Evolutionary conservation across 164 flowering plant genomes (phyloP), one percentile per base, ranked within the genome.

Genomic region (Kalanchoe fedtschenkoi): DNA sequence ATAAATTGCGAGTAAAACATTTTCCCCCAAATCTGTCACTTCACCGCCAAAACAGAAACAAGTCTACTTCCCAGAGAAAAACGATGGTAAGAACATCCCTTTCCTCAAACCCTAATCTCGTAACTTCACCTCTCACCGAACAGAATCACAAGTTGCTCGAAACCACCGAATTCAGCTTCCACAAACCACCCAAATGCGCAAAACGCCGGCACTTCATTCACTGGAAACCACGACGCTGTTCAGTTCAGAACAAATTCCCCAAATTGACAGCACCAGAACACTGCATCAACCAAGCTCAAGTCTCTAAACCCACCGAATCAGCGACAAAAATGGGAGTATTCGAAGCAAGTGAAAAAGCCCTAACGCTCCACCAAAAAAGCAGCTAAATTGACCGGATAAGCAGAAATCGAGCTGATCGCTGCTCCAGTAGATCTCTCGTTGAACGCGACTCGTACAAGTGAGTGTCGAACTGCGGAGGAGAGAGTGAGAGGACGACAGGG

Each of bases 1-100:
- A 92, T 92, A 70, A 92, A 92, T 82, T 92, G 98, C 11, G 96
- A 92, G 66, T 89, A 92, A 69, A 92, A 92, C 98, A 92, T 91
- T 65, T 74, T 73, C 65, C 58, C 11, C 33, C 0, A 26, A 51
- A 4, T 28, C 26, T 39, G 16, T 51, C 54, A 47, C 54, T 47
- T 4, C 54, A 22, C 16, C 24, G 22, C 56, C 32, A 51, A 51
- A 9, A 24, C 32, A 51, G 56, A 26, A 51, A 26, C 32, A 26
- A 51, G 1, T 26, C 30, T 13, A 51, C 8, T 37, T 37, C 39
- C 13, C 39, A 37, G 8, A n/a, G n/a, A n/a, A n/a, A n/a, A n/a
- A n/a, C n/a, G n/a, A n/a, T n/a, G n/a, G n/a, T n/a, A n/a, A n/a
- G n/a, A n/a, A n/a, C n/a, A n/a, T n/a, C n/a, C n/a, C n/a, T n/a